phyloP scores from a whole-genome alignment of 148 eudicot species.

The Camellia granthamiana region DNA sequence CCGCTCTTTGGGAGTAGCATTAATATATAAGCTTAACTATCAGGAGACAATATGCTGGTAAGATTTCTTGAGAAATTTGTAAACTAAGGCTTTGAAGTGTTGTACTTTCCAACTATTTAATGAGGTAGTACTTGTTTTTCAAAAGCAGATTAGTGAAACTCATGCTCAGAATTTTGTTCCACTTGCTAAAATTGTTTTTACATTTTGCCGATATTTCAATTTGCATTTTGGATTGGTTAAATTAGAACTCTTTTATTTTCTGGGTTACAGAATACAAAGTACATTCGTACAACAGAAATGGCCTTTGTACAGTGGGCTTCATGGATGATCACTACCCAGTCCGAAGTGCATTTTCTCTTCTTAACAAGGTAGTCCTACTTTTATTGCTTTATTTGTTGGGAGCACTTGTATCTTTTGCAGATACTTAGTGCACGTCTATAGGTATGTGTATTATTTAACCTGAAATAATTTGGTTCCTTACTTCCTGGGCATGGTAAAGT shows the following conservation, averaged over 20 bases:
- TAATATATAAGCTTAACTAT: too few species aligned
- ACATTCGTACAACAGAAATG: conserved; percentile 85
- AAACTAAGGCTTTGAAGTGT: too few species aligned
- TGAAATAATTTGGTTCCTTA: background rate
- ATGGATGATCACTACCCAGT: conserved; percentile 99
- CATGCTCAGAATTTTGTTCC: background rate
- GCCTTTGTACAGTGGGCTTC: conserved; percentile 81
- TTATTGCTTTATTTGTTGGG: background rate
- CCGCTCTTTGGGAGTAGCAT: background rate
- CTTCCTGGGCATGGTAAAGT: background rate
- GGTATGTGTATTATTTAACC: background rate
- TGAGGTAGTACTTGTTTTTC: background rate
- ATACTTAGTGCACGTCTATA: background rate
- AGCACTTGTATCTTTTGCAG: background rate
- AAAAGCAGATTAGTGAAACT: background rate
- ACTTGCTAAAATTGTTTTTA: background rate
- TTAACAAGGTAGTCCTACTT: conserved; percentile 48
- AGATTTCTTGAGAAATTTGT: too few species aligned
- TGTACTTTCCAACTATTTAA: too few species aligned
- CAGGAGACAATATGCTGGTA: too few species aligned
- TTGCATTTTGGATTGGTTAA: background rate
- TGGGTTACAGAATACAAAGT: conserved; percentile 79
- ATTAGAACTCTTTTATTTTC: background rate
- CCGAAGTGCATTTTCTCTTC: conserved; percentile 78
- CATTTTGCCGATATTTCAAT: background rate